Conservation (phyloP, 495 filamentous ascomycete species). For the Aspergillus wentii region DNA sequence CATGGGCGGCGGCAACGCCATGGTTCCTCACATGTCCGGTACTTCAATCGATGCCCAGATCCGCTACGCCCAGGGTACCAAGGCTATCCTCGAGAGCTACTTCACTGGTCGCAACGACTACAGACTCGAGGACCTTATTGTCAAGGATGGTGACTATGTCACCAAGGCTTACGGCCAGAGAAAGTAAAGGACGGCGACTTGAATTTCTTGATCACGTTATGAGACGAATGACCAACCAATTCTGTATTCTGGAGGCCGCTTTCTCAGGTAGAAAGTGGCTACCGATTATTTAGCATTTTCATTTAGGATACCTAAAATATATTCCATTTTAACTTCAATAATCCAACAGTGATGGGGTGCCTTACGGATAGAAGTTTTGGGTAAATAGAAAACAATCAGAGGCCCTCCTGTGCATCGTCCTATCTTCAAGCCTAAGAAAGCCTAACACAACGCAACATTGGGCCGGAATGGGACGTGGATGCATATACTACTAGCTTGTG, state of each 20-base stretch:
- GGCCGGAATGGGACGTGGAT: no score
- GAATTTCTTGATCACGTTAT: slow-evolving; percentile 1
- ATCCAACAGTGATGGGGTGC: no score
- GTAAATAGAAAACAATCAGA: not conserved
- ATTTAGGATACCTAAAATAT: slow-evolving; percentile 14
- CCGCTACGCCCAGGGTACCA: slow-evolving; percentile 85
- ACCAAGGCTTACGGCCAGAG: slow-evolving; percentile 93
- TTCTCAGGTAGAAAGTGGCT: no score
- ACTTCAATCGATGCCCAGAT: slow-evolving; percentile 96
- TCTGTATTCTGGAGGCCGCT: no score
- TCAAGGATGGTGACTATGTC: slow-evolving; percentile 86
- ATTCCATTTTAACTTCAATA: not conserved
- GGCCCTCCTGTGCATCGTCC: no score
- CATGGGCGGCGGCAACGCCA: slow-evolving; percentile 95
- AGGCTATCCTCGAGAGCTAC: slow-evolving; percentile 87
- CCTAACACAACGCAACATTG: no score
- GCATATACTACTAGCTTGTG: no score
- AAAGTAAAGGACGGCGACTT: slow-evolving; percentile 45
- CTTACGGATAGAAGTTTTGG: no score
- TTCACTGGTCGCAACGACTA: slow-evolving; percentile 84
- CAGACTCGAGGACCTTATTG: slow-evolving; percentile 85
- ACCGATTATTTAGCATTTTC: slow-evolving; percentile 2
- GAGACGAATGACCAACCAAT: slow-evolving; percentile 5
- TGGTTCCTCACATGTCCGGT: slow-evolving; percentile 97
- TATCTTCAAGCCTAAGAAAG: no score